Evolutionary conservation across 2,329 filamentous ascomycete genomes (phyloP), one percentile per base, ranked within the genome.

Genomic region (Leptographium radiaticola): DNA sequence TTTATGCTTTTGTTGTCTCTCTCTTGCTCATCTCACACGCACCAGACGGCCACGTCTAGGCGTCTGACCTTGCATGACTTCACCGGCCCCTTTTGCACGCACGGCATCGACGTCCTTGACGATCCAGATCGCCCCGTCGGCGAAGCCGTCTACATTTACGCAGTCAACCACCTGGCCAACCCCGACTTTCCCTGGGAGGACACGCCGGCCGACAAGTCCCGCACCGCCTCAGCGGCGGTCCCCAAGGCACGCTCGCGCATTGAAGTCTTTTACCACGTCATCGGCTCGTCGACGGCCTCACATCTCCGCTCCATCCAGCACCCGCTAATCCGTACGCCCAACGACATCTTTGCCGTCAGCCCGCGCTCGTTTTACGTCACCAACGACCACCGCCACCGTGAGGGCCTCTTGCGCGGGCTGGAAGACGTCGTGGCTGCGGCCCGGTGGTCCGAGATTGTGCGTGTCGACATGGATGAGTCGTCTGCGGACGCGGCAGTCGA

Each of bases 61-160:
- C 71, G 72, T 25, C 67, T 84, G 4, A 57, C 60, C 0, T 70
- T 82, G 16, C 66, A 73, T 8, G 71, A 74, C 52, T 83, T 82
- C 57, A 55, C 71, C 2, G 70, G 70, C 0, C 69, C 77, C 0
- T 81, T 83, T 50, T 61, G 76, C 7, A 80, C 80, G 0, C 80
- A 84, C 57, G 80, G 80, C 1, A 79, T 84, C 56, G 78, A 80
- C 55, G 68, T 84, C 8, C 70, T 80, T n/a, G 62, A 68, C 4
- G 77, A 81, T 56, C 72, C 71, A 0, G 60, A 70, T 2, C 60
- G 60, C 2, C 39, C 64, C 2, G 56, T 56, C 3, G 62, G 62
- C 11, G 61, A 68, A 1, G 66, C 75, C 0, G 74, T 83, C 7
- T 83, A 80, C 58, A 76, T 84, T 47, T 79, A 78, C 53, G 79